Base-by-base conservation (phyloP, 192 early-diverging fungal species). In the Coemansia sp. region DNA sequence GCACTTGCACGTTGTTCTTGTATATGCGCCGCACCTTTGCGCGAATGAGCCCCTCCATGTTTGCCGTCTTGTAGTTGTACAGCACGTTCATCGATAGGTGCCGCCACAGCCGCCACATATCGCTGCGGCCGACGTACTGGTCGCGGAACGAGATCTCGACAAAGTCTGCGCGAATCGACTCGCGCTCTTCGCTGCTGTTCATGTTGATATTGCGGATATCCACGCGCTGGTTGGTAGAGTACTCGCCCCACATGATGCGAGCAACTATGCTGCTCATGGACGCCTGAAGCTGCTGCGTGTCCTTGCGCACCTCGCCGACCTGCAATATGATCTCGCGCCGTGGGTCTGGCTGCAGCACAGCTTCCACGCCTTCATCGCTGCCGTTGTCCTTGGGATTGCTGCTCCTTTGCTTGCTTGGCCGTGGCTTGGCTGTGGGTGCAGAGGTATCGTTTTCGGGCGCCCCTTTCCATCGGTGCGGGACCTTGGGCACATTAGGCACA, bases 41-140 rank as follows among this genome's bases (percentile, higher is more conserved):
- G 2, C 89, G 76, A 22, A 98, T 89, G 25, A 85, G 71, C 4
- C 89, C 91, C 3, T 87, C 75, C 49, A 86, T 90, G 36, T 85
- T 53, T 19, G 95, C 82, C 36, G 87, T 87, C 74, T 94, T 92
- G 33, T 89, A 89, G 15, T 83, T 69, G 75, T 94, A 93, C 9
- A 96, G 87, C 41, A 88, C 87, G 1, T 85, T 85, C 32, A 85
- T 85, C 4, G 84, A 81, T 23, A 99, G 73, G 32, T 79, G 79
- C 34, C 85, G 86, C 68, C 91, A 88, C 35, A 97, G 66, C 54
- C 90, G 69, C 94, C 95, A 96, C 95, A 97, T 97, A 74, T 97
- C 95, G 75, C 87, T 88, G 65, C 94, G 84, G 10, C 89, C 92
- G 22, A 99, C 82, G 69, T 96, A 96, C 64, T 97, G 95, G 66